phyloP scores from a whole-genome alignment of 805 yeast genomes.

The Ogataea saltuana region DNA sequence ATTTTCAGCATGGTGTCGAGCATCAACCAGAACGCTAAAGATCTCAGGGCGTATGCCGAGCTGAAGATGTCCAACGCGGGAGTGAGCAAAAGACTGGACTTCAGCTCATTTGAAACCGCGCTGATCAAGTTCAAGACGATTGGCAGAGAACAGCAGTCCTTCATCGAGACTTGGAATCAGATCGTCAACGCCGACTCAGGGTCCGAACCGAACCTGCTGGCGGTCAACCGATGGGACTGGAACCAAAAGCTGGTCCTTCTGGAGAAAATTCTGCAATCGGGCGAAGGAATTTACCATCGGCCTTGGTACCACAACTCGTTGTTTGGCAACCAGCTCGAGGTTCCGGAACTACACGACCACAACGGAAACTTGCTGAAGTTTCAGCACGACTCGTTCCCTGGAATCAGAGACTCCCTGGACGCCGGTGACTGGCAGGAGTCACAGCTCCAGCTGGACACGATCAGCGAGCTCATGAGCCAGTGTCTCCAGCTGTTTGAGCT shows the following conservation, averaged over 20 bases:
- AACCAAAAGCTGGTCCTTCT: slow-evolving; percentile 63
- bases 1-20: slow-evolving; percentile 46
- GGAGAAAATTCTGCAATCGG: slow-evolving; percentile 52
- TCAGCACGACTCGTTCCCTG: slow-evolving; percentile 72
- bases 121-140: slow-evolving; percentile 41
- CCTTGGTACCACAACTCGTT: slow-evolving; percentile 67
- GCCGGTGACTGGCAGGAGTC: slow-evolving; percentile 52
- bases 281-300: slow-evolving; percentile 48
- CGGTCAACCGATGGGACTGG: slow-evolving; percentile 78
- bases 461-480: slow-evolving; percentile 39
- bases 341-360: slow-evolving; percentile 43
- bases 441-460: slow-evolving; percentile 49
- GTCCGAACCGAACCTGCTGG: slow-evolving; percentile 69
- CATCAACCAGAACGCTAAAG: slow-evolving; percentile 46
- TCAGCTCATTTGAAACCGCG: slow-evolving; percentile 30
- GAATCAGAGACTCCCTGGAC: slow-evolving; percentile 65
- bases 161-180: slow-evolving; percentile 66
- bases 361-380: slow-evolving; percentile 34
- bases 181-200: slow-evolving; percentile 54
- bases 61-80: slow-evolving; percentile 10
- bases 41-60: slow-evolving; percentile 44
- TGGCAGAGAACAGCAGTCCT: slow-evolving; percentile 51
- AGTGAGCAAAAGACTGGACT: slow-evolving; percentile 23
- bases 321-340: slow-evolving; percentile 65
- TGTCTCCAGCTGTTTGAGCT: slow-evolving; percentile 26